Evolutionary conservation across 495 filamentous ascomycete species (phyloP).

Genomic region (Trichoderma orchidacearum): DNA sequence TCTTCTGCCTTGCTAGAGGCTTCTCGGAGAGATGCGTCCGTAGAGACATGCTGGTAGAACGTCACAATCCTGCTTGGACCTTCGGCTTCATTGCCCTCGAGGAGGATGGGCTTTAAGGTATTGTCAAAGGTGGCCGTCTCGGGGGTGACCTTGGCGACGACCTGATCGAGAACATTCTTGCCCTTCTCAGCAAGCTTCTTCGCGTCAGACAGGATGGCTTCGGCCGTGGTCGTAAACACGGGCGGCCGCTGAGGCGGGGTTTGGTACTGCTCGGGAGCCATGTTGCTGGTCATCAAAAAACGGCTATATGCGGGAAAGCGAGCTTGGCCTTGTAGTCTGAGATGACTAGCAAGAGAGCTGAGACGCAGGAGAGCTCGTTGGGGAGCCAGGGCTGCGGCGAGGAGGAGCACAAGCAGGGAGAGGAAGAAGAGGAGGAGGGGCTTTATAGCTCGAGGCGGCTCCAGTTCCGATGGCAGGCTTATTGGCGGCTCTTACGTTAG

Average conservation of each 20-base stretch:
- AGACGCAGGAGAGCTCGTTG: constrained; percentile 50
- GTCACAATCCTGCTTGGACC: constrained; percentile 47
- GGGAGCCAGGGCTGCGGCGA: constrained; percentile 67
- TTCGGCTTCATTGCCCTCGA: constrained; percentile 51
- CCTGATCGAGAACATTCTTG: constrained; percentile 55
- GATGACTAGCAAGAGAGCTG: constrained; percentile 44
- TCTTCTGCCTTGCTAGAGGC: constrained; percentile 46
- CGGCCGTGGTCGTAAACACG: constrained; percentile 68
- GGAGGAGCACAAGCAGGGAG: constrained; percentile 45
- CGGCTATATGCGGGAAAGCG: constrained; percentile 7
- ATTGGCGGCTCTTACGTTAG: neutral
- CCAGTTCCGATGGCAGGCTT: constrained; percentile 22
- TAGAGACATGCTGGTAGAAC: constrained; percentile 74
- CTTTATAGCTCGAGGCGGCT: constrained; percentile 13
- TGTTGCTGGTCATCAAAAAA: constrained; percentile 11
- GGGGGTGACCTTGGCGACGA: constrained; percentile 53
- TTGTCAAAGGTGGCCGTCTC: constrained; percentile 54
- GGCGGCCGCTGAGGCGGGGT: constrained; percentile 78
- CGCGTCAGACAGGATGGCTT: constrained; percentile 62
- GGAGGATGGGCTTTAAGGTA: constrained; percentile 47
- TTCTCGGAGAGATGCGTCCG: constrained; percentile 51
- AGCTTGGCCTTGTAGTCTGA: constrained; percentile 22
- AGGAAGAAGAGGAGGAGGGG: constrained; percentile 31
- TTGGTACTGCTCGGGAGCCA: constrained; percentile 35
- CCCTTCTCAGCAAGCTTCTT: constrained; percentile 58